phyloP scores from a whole-genome alignment of 352 stramenopile species.

The Phytophthora hibernalis region DNA sequence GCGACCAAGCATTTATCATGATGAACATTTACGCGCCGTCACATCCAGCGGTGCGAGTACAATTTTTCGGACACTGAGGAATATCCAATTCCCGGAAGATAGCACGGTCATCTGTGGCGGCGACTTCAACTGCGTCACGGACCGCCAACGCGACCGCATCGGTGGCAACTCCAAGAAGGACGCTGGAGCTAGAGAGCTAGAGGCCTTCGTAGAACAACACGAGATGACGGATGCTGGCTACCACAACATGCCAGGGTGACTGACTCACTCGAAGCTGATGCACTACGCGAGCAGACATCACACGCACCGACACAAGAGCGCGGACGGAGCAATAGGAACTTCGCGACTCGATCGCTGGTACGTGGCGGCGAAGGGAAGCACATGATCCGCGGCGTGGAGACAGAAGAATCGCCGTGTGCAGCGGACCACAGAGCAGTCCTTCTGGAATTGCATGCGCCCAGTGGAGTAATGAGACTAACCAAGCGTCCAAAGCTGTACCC shows the following conservation, averaged over 20 bases:
- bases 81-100: background rate
- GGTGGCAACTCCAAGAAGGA: background rate
- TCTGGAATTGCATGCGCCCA: background rate
- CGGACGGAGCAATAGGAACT: no score
- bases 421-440: no score
- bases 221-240: slow-evolving; percentile 1
- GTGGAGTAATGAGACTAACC: background rate
- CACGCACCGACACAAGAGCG: no score
- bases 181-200: background rate
- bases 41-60: background rate
- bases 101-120: background rate
- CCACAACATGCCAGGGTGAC: background rate
- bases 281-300: no score
- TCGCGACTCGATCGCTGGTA: no score
- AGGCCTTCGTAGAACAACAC: background rate
- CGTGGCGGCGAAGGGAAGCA: no score
- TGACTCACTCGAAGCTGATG: no score
- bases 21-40: slow-evolving; percentile 11
- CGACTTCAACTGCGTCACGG: background rate
- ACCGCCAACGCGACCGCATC: background rate
- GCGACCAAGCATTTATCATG: background rate
- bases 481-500: background rate
- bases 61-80: background rate
- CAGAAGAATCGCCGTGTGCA: no score
- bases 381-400: no score